These are phyloP conservation scores for Diddensiella transvaalensis DNA, from an alignment of 805 yeast species.

Conservation along the genomic window DNA sequence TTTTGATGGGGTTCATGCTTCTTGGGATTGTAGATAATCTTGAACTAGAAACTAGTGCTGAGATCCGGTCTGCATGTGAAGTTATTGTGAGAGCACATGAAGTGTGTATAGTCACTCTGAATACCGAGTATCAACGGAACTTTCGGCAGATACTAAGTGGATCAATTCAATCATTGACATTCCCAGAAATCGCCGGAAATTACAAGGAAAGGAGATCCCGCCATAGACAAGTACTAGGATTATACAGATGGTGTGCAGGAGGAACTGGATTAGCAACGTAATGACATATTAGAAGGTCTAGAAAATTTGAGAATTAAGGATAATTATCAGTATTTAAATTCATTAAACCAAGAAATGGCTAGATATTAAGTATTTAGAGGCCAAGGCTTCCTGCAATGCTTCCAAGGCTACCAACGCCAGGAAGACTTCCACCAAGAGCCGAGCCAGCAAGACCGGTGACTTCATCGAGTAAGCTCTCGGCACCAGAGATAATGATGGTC, in stretches of 20 bases:
- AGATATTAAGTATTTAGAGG: neutral
- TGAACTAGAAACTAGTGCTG: conserved; percentile 29
- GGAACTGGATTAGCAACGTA: conserved; percentile 15
- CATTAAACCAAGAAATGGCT: neutral
- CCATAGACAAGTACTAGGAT: conserved; percentile 8
- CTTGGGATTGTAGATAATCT: conserved; percentile 21
- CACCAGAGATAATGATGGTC: conserved; percentile 6
- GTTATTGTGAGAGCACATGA: conserved; percentile 32
- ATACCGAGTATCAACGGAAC: conserved; percentile 32
- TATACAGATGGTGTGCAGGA: conserved; percentile 12
- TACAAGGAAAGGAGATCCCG: conserved; percentile 7
- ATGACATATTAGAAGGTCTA: neutral
- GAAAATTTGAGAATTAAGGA: neutral
- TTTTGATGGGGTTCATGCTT: conserved; percentile 26
- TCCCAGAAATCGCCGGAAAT: conserved; percentile 29
- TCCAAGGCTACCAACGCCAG: neutral
- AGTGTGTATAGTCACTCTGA: conserved; percentile 31
- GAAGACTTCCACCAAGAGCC: neutral
- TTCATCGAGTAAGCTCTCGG: conserved; percentile 1
- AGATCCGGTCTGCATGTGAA: conserved; percentile 28
- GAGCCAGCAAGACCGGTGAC: neutral
- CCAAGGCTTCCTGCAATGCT: neutral
- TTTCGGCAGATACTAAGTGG: conserved; percentile 30
- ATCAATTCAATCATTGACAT: conserved; percentile 28
- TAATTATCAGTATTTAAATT: neutral